A percentile compares a stretch with the other conserved stretches of the same genome.
Conservation (phyloP, 2,329 filamentous ascomycete genomes). For the Colletotrichum shisoi region DNA sequence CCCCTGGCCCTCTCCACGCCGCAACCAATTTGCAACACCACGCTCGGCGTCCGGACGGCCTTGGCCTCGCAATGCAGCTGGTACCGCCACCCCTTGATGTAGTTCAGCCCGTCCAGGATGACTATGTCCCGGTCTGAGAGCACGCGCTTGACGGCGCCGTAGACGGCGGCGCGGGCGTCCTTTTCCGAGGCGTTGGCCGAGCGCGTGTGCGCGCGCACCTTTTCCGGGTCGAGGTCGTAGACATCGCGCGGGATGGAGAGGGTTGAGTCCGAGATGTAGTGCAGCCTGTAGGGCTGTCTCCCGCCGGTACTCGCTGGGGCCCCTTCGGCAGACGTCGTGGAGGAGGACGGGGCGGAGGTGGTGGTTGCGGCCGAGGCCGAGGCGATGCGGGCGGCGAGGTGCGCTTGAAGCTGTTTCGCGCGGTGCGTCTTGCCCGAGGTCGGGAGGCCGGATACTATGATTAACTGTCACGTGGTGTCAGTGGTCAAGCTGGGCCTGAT, state of each 20-base stretch:
- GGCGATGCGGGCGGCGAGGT: slow-evolving; percentile 67
- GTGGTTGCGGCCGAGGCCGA: slow-evolving; percentile 38
- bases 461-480: slow-evolving; percentile 62
- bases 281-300: slow-evolving; percentile 65
- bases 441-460: slow-evolving; percentile 72
- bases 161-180: slow-evolving; percentile 78
- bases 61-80: slow-evolving; percentile 87
- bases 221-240: slow-evolving; percentile 68
- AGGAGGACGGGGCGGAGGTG: slow-evolving; percentile 43
- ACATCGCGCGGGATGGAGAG: slow-evolving; percentile 74
- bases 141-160: slow-evolving; percentile 79
- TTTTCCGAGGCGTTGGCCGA: slow-evolving; percentile 81
- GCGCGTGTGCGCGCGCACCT: slow-evolving; percentile 66
- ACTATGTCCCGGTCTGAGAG: slow-evolving; percentile 78
- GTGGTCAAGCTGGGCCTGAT: no score
- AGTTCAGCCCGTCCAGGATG: slow-evolving; percentile 81
- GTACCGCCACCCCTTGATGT: slow-evolving; percentile 90
- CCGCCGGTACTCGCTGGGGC: background rate
- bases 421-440: slow-evolving; percentile 74
- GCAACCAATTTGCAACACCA: slow-evolving; percentile 73
- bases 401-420: slow-evolving; percentile 70
- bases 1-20: slow-evolving; percentile 59
- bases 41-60: slow-evolving; percentile 76
- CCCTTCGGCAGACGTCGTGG: background rate
- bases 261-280: slow-evolving; percentile 76